Conservation (phyloP, 441 rosid genomes). For the Metrosideros polymorpha region DNA sequence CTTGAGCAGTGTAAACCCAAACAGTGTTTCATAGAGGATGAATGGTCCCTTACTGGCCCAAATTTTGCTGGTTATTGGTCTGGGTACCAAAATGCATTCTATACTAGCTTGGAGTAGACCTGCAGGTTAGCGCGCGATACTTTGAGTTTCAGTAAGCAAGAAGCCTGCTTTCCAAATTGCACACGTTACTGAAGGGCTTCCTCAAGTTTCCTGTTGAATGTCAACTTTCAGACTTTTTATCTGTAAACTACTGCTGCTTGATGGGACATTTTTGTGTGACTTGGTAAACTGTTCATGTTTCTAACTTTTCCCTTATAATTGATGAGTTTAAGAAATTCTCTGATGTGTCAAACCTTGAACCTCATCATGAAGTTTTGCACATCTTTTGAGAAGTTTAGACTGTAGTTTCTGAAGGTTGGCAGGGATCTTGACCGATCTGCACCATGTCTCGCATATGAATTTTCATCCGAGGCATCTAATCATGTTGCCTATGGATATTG, state of each 20-base stretch:
- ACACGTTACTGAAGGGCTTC: not conserved
- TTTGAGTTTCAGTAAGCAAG: not conserved
- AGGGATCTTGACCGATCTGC: not conserved
- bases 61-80: not conserved
- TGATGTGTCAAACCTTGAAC: not conserved
- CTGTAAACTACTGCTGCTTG: not conserved
- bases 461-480: not conserved
- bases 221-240: not conserved
- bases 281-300: not conserved
- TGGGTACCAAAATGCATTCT: not conserved
- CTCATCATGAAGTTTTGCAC: not conserved
- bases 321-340: not conserved
- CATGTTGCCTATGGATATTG: not conserved
- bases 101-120: not conserved
- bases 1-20: not conserved
- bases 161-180: not conserved
- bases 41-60: not conserved
- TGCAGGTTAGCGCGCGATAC: not conserved
- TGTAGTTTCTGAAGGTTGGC: not conserved
- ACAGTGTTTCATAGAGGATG: not conserved
- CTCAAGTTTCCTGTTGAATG: not conserved
- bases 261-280: not conserved
- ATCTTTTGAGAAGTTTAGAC: not conserved
- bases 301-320: not conserved
- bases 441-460: not conserved